Base-by-base conservation (phyloP, 129 eudicot species). In the Chrysanthemum lavandulifolium region DNA sequence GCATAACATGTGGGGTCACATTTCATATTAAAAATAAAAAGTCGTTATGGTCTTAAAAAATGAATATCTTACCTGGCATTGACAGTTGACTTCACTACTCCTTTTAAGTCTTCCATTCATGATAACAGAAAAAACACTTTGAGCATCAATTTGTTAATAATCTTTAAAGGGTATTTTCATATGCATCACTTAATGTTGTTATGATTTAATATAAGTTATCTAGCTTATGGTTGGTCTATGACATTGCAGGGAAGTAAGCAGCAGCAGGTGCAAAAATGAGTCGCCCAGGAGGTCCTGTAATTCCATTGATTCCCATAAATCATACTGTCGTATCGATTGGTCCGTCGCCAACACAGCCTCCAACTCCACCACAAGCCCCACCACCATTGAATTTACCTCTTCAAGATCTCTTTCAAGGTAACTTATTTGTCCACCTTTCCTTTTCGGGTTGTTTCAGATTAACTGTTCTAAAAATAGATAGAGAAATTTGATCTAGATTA, bases 331-430 rank as follows among this genome's bases (percentile, higher is more conserved):
- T 72, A 13, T 50, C 58, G 21, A 9, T 72, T 13, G 25, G 18
- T 43, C 67, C 13, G 19, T 23, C 62, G 11, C 67, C 67, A 63
- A 16, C 68, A 11, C 5, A 29, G 48, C 71, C 70, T 3, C 53
- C 59, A 15, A 54, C 27, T 6, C 40, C 67, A 31, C 75, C 33
- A 13, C 67, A 55, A 64, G 5, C 40, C 54, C 71, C 78, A 63
- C 78, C 16, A 9, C 65, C 56, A 36, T 65, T 65, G 15, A 65
- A 36, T 16, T 71, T 74, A 13, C 78, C 78, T 74, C 23, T 40
- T 52, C 2, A 54, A 51, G 65, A 64, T 74, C 72, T 74, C 12
- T 48, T 74, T 63, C 54, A 33, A 12, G 78, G 78, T 71, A 33
- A 33, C 40, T 33, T 33, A 2, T 2, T 33, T 33, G 40, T 33